Percentiles rank a stretch among this genome's conserved stretches.
phyloP scores from a whole-genome alignment of 768 basidiomycete species.

The Hypholoma fasciculare region DNA sequence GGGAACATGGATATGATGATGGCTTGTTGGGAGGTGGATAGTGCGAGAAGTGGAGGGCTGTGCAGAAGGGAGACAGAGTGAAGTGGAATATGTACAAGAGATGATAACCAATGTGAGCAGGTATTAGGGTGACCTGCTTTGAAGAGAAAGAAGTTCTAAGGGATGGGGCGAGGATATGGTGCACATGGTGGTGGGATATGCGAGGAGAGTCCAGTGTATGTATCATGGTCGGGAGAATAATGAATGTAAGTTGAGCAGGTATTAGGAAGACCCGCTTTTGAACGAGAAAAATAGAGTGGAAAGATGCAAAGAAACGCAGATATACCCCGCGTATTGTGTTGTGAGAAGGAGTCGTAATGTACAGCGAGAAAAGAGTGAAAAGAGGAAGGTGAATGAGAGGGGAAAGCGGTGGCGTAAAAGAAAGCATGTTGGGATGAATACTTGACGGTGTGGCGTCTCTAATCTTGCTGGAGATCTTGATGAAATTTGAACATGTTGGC shows the following conservation, averaged over 20 bases:
- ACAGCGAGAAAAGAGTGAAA: neutral
- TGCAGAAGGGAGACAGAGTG: too few relatives aligned
- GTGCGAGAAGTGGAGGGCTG: too few relatives aligned
- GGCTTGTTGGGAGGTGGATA: neutral
- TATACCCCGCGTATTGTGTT: neutral
- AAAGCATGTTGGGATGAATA: neutral
- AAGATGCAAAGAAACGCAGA: neutral
- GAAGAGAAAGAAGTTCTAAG: neutral
- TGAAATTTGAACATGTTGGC: neutral
- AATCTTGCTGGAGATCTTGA: slow-evolving; percentile 3
- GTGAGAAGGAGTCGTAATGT: neutral
- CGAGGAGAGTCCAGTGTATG: too few relatives aligned
- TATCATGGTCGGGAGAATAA: neutral
- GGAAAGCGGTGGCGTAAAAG: neutral
- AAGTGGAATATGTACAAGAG: neutral
- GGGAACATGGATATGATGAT: neutral
- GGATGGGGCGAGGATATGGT: too few relatives aligned
- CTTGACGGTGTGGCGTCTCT: neutral
- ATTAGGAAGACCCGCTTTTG: neutral
- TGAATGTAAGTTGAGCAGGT: neutral
- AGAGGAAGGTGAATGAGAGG: neutral
- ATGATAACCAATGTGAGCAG: neutral
- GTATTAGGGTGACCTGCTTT: slow-evolving; percentile 3
- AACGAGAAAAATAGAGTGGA: too few relatives aligned
- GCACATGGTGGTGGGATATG: neutral